Percentiles rank a stretch among this genome's conserved stretches.
These are phyloP conservation scores for Chaetoceros tenuissimus DNA, from an alignment of 108 stramenopile genomes.

Conservation along the genomic window DNA sequence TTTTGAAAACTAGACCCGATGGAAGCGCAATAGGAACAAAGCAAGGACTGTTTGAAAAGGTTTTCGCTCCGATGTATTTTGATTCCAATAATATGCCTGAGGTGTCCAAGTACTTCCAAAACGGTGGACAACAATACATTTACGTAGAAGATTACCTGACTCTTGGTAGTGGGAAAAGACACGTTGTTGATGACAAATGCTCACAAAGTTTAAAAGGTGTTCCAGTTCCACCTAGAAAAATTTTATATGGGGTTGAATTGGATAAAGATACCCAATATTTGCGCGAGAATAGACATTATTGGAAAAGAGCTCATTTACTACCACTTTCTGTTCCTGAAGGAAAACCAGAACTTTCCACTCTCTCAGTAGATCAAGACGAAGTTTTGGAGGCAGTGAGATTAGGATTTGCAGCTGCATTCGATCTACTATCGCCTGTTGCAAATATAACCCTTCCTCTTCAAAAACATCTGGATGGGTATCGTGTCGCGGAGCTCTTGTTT, in stretches of 20 bases:
- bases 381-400: constrained; percentile 60
- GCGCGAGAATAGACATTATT: constrained; percentile 16
- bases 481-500: constrained; percentile 7
- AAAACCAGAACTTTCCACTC: constrained; percentile 37
- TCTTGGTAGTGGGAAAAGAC: constrained; percentile 41
- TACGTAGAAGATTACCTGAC: constrained; percentile 74
- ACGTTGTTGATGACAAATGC: not conserved
- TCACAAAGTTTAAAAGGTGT: constrained; percentile 9
- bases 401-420: constrained; percentile 68
- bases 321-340: constrained; percentile 53
- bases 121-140: constrained; percentile 74
- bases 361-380: constrained; percentile 50
- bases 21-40: constrained; percentile 48
- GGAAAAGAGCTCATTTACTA: constrained; percentile 61
- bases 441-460: not conserved
- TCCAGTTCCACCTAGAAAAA: constrained; percentile 55
- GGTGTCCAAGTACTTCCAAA: constrained; percentile 61
- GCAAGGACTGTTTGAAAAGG: constrained; percentile 59
- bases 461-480: not conserved
- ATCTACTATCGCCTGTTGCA: constrained; percentile 44
- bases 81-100: constrained; percentile 39
- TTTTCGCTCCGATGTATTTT: constrained; percentile 69
- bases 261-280: constrained; percentile 10
- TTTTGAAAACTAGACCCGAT: constrained; percentile 47
- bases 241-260: constrained; percentile 45